Base-by-base conservation (phyloP, 2,329 filamentous ascomycete genomes). In the Colletotrichum costaricense region DNA sequence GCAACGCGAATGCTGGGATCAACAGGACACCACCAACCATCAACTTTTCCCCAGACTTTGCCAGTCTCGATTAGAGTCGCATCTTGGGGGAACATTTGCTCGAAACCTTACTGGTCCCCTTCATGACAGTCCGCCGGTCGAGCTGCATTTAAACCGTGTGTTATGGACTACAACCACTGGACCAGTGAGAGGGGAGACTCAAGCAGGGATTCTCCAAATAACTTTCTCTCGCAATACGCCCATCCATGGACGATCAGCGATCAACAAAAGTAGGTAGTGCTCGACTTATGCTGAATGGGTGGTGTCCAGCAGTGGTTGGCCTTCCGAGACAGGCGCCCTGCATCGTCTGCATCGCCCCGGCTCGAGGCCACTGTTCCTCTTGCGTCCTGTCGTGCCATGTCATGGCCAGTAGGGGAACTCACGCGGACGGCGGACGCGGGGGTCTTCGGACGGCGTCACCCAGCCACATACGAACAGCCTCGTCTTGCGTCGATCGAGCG, bases 131-230 rank as follows among this genome's bases (percentile, higher is more conserved):
- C 42, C 42, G 42, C 19, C 42, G 42, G 42, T 49, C 33, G n/a
- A 22, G 28, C 52, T 30, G 63, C 59, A 58, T 58, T 22, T 22
- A 49, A 22, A 49, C 38, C 59, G 67, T 30, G 55, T n/a, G 54
- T 59, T 42, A 38, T 26, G 14, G 22, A 24, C 35, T 9, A n/a
- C 33, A 55, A 71, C 42, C 22, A 24, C 22, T 30, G 49, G 63
- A 16, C 46, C 55, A 8, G 63, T 30, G 19, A 46, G 26, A 19
- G 8, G 42, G 19, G 8, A 49, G 42, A 22, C 19, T n/a, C 19
- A 22, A 55, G 35, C 58, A 72, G 69, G 69, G 65, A 60, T 72
- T 69, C 65, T 70, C 70, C 46, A 70, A 73, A 63, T 30, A 33
- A 19, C 26, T 14, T 35, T 49, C 42, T 49, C 42, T 22, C 42